phyloP scores from a whole-genome alignment of 2,329 filamentous ascomycete genomes.

The Trichoderma sp. region DNA sequence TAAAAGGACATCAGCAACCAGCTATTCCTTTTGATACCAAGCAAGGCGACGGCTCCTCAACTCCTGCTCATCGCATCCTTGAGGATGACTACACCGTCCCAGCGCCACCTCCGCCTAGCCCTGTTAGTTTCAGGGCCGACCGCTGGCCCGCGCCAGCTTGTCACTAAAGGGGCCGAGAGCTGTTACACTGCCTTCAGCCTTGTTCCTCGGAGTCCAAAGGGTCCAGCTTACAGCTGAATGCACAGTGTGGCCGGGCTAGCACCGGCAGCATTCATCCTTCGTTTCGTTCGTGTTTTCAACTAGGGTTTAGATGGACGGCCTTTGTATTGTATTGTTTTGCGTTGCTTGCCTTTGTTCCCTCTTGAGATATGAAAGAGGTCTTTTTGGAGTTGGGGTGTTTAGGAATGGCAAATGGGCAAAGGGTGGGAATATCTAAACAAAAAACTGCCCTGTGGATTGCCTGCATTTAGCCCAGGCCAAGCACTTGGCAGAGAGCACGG shows the following conservation, averaged over 20 bases:
- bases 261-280: neutral
- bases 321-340: neutral
- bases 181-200: constrained; percentile 20
- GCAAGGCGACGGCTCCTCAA: constrained; percentile 43
- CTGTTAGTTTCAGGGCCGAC: constrained; percentile 61
- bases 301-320: constrained; percentile 20
- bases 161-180: constrained; percentile 28
- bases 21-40: constrained; percentile 32
- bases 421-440: neutral
- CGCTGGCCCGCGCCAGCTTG: constrained; percentile 50
- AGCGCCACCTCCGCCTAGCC: constrained; percentile 65
- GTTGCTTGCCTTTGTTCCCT: neutral
- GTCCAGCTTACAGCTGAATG: neutral
- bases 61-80: constrained; percentile 53
- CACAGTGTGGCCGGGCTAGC: neutral
- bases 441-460: neutral
- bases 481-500: neutral
- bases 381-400: constrained; percentile 20
- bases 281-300: constrained; percentile 1
- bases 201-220: neutral
- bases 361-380: neutral
- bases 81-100: constrained; percentile 64
- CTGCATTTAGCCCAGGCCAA: neutral
- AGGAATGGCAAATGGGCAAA: constrained; percentile 11
- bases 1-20: constrained; percentile 8